Base-by-base conservation (phyloP, 2,329 filamentous ascomycete genomes). In the Fusarium sp. region DNA sequence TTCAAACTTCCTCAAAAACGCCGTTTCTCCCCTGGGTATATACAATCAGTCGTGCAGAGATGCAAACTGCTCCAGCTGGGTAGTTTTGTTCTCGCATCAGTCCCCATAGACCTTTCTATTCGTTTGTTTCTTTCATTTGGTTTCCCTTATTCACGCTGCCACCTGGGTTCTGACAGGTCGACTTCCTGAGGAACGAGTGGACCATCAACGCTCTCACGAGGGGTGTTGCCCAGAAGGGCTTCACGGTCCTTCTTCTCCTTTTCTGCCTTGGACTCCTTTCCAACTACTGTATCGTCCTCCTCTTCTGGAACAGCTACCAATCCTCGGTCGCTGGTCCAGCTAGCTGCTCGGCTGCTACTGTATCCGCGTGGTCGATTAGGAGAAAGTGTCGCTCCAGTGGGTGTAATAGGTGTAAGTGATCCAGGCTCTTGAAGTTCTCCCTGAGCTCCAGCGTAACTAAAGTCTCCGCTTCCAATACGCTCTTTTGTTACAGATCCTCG, bases 261-360 rank as follows among this genome's bases (percentile, higher is more conserved):
- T 12, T 55, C 59, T 43, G 64, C 51, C 28, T 50, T 64, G 19
- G 63, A 25, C 28, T 63, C 70, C 52, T 68, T 73, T 30, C 70
- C 58, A 16, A 51, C 46, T 11, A 50, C 26, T 16, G 46, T 61
- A 26, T 75, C 76, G 18, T 75, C 74, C 4, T 80, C 80, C 69
- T 80, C 80, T 68, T 82, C 81, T 3, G 80, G 80, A 23, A 82
- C 80, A 6, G 79, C 74, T 7, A 79, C 77, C n/a, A 81, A 73
- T 4, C 76, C 76, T 42, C 78, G 75, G 51, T 81, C 81, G 44
- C 77, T 81, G 8, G 68, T 73, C 74, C 77, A 81, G 72, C 81
- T 83, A 14, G 71, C 62, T 2, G 72, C 71, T 18, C 80, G 76
- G 10, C 73, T 74, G 45, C 75, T 67, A 42, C 70, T 79, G 14